A percentile compares a stretch with the other conserved stretches of the same genome.
These are phyloP conservation scores for Diutina catenulata DNA, from an alignment of 1,139 yeast species.

Conservation along the genomic window DNA sequence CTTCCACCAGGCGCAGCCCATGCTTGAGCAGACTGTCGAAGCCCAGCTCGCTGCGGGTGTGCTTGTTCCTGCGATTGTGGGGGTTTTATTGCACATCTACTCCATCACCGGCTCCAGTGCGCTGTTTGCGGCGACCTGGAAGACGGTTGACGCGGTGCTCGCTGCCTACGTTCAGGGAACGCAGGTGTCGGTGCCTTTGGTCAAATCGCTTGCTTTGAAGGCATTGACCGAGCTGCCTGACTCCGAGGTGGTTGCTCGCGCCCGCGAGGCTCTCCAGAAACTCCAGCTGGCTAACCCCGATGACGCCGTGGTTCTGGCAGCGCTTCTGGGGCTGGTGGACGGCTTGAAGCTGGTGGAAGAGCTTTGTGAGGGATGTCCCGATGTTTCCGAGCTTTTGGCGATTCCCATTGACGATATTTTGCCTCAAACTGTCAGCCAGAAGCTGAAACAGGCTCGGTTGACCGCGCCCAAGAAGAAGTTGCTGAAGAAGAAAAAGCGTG, in stretches of 20 bases:
- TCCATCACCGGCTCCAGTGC: conserved; percentile 21
- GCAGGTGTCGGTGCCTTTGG: conserved; percentile 6
- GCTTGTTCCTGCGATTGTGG: conserved; percentile 31
- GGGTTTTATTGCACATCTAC: conserved; percentile 34
- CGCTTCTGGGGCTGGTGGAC: conserved; percentile 14
- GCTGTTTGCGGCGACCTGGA: conserved; percentile 13
- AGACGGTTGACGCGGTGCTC: conserved; percentile 6
- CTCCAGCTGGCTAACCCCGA: conserved; percentile 17
- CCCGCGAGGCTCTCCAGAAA: conserved; percentile 21
- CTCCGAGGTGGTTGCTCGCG: conserved; percentile 15
- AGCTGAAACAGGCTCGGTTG: conserved; percentile 10
- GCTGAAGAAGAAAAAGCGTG: too few relatives aligned
- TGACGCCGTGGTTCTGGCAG: conserved; percentile 24
- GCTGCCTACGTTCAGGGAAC: conserved; percentile 5
- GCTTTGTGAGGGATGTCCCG: conserved; percentile 15
- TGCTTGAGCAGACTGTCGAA: conserved; percentile 26
- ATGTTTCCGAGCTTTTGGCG: conserved; percentile 19
- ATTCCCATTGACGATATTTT: conserved; percentile 13
- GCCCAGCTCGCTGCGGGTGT: conserved; percentile 2
- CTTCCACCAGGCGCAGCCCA: conserved; percentile 31
- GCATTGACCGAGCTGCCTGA: conserved; percentile 12
- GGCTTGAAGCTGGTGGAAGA: conserved; percentile 23
- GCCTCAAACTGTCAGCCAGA: conserved; percentile 4
- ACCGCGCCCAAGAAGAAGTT: conserved; percentile 14
- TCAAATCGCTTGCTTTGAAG: conserved; percentile 13